Conservation (phyloP, 2,329 filamentous ascomycete species). For the Cladosporium sphaerospermum region DNA sequence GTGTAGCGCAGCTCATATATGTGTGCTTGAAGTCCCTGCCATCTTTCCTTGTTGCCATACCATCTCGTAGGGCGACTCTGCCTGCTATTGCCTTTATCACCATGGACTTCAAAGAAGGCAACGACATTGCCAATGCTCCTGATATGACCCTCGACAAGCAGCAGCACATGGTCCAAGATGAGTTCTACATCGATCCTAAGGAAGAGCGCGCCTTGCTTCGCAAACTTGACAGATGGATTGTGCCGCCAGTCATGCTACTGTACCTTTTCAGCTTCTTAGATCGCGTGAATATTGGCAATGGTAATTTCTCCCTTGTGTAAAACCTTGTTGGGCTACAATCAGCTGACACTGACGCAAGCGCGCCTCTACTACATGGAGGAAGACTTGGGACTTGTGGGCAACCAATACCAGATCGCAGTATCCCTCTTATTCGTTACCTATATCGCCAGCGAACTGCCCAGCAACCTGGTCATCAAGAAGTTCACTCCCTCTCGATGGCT, state of each 20-base stretch:
- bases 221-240: constrained; percentile 45
- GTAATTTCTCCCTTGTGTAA: too few relatives aligned
- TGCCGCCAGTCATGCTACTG: constrained; percentile 47
- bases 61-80: too few relatives aligned
- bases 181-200: constrained; percentile 34
- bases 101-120: constrained; percentile 1
- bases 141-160: background rate
- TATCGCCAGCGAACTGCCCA: constrained; percentile 43
- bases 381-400: constrained; percentile 37
- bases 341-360: constrained; percentile 24
- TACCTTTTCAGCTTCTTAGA: constrained; percentile 51
- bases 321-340: background rate
- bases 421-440: constrained; percentile 19
- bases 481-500: constrained; percentile 32
- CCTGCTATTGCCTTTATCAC: background rate
- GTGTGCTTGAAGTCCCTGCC: too few relatives aligned
- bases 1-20: too few relatives aligned
- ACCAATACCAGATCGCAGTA: constrained; percentile 31
- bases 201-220: constrained; percentile 42
- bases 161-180: background rate
- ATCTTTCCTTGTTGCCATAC: too few relatives aligned
- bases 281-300: constrained; percentile 4
- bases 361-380: constrained; percentile 38
- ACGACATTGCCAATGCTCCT: background rate
- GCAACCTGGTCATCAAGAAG: constrained; percentile 44